These are phyloP conservation scores for Oldenlandia corymbosa DNA, from an alignment of 257 asterid genomes.

Conservation along the genomic window DNA sequence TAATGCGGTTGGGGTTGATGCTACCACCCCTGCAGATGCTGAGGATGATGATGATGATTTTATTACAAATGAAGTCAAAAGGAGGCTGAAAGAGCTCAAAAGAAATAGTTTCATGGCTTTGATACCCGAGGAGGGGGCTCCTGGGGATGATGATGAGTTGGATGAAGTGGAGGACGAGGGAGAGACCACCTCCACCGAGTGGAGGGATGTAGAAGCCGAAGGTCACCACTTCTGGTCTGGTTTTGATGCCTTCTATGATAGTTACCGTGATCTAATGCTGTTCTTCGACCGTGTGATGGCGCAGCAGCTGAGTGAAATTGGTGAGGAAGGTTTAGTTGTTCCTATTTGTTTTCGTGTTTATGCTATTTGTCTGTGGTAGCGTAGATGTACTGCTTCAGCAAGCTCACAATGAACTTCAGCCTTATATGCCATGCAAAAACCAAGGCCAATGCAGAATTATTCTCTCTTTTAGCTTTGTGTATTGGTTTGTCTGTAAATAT, in stretches of 20 bases:
- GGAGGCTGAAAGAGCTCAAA: constrained; percentile 87
- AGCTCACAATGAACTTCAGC: too few relatives aligned
- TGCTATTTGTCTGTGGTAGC: too few relatives aligned
- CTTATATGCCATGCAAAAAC: too few relatives aligned
- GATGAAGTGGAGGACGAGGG: constrained; percentile 75
- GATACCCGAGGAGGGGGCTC: constrained; percentile 83
- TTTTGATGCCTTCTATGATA: constrained; percentile 79
- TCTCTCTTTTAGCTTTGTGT: too few relatives aligned
- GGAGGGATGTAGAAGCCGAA: constrained; percentile 88
- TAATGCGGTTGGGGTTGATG: constrained; percentile 44
- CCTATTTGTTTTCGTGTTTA: too few relatives aligned
- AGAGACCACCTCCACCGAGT: constrained; percentile 64
- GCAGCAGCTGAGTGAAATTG: constrained; percentile 77
- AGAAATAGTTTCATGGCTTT: constrained; percentile 89
- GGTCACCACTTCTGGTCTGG: constrained; percentile 86
- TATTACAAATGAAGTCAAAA: constrained; percentile 84
- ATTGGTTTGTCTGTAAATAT: neutral
- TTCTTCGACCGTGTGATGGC: constrained; percentile 54
- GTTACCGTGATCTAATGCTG: constrained; percentile 75
- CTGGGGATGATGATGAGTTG: constrained; percentile 47
- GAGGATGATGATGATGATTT: constrained; percentile 95
- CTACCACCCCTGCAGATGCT: constrained; percentile 40
- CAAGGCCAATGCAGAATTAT: too few relatives aligned
- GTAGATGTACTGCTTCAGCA: too few relatives aligned
- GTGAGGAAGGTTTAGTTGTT: constrained; percentile 27